Evolutionary conservation across 768 basidiomycete species (phyloP).

Genomic region (Tylopilus sp.): DNA sequence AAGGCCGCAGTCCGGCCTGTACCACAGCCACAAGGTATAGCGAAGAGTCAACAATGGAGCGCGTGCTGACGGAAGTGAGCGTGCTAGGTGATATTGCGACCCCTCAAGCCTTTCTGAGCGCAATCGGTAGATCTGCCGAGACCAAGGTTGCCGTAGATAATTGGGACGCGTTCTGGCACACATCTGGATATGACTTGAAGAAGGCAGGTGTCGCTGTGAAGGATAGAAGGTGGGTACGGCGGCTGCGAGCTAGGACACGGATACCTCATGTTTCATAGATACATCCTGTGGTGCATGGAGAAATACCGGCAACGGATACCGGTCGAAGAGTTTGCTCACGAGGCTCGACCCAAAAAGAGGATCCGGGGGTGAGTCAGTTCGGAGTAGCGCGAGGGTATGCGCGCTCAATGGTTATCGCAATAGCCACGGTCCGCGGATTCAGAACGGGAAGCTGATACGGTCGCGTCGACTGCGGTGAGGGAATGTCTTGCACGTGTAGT

Average conservation of each 20-base stretch:
- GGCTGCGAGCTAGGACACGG: background rate
- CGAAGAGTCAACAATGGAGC: background rate
- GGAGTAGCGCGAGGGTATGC: slow-evolving; percentile 26
- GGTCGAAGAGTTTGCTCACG: slow-evolving; percentile 60
- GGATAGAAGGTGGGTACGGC: slow-evolving; percentile 63
- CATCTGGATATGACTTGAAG: slow-evolving; percentile 54
- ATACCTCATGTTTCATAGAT: slow-evolving; percentile 42
- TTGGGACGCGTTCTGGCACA: slow-evolving; percentile 76
- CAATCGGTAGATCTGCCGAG: slow-evolving; percentile 68
- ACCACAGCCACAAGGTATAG: slow-evolving; percentile 25
- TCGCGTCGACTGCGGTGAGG: slow-evolving; percentile 46
- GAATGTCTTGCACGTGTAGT: slow-evolving; percentile 3
- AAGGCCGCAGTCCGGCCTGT: slow-evolving; percentile 20
- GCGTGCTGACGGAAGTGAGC: slow-evolving; percentile 8
- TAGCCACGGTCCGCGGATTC: slow-evolving; percentile 74
- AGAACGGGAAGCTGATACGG: slow-evolving; percentile 71
- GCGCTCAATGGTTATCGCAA: background rate
- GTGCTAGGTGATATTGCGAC: slow-evolving; percentile 47
- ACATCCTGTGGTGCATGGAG: slow-evolving; percentile 83
- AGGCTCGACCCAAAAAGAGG: slow-evolving; percentile 67
- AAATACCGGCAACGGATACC: slow-evolving; percentile 62
- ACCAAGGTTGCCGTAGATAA: slow-evolving; percentile 58
- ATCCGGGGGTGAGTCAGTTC: slow-evolving; percentile 80
- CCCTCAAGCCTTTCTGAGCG: slow-evolving; percentile 63
- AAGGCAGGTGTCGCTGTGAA: slow-evolving; percentile 61